Evolutionary conservation across 2,329 filamentous ascomycete genomes (phyloP).

Genomic region (Atkinsonella hypoxylon): DNA sequence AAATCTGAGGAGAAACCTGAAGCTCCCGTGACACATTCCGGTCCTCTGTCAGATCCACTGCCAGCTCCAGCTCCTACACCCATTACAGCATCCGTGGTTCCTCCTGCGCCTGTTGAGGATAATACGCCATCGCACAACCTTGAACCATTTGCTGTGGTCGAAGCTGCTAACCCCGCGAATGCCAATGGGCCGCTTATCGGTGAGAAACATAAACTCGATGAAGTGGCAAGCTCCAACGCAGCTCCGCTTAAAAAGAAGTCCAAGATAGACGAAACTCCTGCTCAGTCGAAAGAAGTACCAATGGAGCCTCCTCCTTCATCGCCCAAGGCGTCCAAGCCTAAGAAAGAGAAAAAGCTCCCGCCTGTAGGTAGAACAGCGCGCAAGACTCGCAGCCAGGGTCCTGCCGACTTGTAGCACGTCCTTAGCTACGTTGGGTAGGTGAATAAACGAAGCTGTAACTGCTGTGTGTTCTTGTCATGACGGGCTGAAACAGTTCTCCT

Average conservation of each 20-base stretch:
- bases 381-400: constrained; percentile 32
- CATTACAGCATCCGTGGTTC: background rate
- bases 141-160: background rate
- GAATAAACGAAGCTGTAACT: background rate
- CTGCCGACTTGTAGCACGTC: constrained; percentile 16
- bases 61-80: constrained; percentile 7
- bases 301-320: constrained; percentile 1
- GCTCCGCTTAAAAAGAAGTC: constrained; percentile 27
- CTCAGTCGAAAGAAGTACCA: background rate
- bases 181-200: constrained; percentile 12
- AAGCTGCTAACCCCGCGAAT: constrained; percentile 9
- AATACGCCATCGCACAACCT: background rate
- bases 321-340: constrained; percentile 18
- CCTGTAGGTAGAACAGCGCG: constrained; percentile 25
- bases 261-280: constrained; percentile 21
- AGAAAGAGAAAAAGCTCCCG: constrained; percentile 25
- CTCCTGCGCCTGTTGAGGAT: background rate
- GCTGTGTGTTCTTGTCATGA: too few relatives aligned
- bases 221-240: constrained; percentile 12
- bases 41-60: constrained; percentile 3
- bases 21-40: constrained; percentile 5
- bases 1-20: background rate
- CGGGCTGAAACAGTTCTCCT: too few relatives aligned
- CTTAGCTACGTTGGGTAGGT: background rate
- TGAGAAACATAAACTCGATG: constrained; percentile 30